Percentiles rank a stretch among this genome's conserved stretches.
phyloP scores from a whole-genome alignment of 805 yeast genomes.

The Ogataea pignaliae region DNA sequence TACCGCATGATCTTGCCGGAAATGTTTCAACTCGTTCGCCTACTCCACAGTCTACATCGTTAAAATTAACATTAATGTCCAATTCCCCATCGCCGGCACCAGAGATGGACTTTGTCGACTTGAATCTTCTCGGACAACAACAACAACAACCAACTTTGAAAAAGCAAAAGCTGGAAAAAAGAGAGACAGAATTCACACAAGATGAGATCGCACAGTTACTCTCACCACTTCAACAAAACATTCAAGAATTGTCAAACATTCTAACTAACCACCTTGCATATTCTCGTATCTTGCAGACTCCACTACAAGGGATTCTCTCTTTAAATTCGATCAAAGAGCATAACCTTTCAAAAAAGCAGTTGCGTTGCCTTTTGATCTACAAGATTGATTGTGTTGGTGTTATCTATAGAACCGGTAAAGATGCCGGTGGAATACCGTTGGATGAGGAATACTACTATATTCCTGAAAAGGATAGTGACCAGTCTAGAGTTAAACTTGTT shows the following conservation, averaged over 20 bases:
- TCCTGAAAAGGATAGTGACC: constrained; percentile 75
- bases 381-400: constrained; percentile 72
- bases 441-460: constrained; percentile 93
- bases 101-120: too few species aligned
- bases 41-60: not conserved
- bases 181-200: constrained; percentile 9
- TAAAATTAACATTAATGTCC: not conserved
- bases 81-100: too few species aligned
- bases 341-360: constrained; percentile 38
- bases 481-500: constrained; percentile 64
- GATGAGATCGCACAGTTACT: constrained; percentile 28
- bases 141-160: not conserved
- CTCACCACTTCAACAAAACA: constrained; percentile 32
- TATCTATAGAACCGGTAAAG: constrained; percentile 85
- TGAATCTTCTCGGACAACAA: not conserved
- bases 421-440: constrained; percentile 91
- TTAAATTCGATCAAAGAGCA: constrained; percentile 56
- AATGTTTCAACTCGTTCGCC: too few species aligned
- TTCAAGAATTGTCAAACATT: constrained; percentile 56
- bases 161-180: not conserved
- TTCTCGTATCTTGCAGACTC: constrained; percentile 83
- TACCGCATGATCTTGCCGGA: too few species aligned
- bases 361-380: constrained; percentile 40
- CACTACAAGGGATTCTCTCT: constrained; percentile 59
- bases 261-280: constrained; percentile 84